A percentile compares a stretch with the other conserved stretches of the same genome.
phyloP scores from a whole-genome alignment of 2,329 filamentous ascomycete genomes.

The Fusarium incarnatum region DNA sequence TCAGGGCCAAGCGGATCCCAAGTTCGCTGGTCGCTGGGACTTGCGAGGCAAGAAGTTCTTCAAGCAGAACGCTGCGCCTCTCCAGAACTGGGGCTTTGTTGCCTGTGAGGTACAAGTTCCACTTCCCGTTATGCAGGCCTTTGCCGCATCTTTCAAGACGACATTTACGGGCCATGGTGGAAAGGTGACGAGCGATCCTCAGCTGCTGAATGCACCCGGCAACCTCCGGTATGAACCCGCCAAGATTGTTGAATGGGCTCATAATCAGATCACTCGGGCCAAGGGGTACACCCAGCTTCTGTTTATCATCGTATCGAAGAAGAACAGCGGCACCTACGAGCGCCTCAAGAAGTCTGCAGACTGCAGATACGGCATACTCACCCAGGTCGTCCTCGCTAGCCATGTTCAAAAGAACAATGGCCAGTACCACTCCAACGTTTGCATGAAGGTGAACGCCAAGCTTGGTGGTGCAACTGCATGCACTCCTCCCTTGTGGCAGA shows the following conservation, averaged over 20 bases:
- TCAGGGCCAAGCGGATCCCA: slow-evolving; percentile 68
- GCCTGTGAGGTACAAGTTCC: slow-evolving; percentile 68
- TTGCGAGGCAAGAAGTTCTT: slow-evolving; percentile 83
- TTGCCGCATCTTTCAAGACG: slow-evolving; percentile 57
- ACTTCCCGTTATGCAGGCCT: slow-evolving; percentile 50
- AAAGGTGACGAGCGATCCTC: slow-evolving; percentile 51
- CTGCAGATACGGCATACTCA: slow-evolving; percentile 83
- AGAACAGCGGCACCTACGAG: slow-evolving; percentile 79
- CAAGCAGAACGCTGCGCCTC: slow-evolving; percentile 67
- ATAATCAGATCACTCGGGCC: slow-evolving; percentile 65
- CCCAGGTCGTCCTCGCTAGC: slow-evolving; percentile 80
- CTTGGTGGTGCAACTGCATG: slow-evolving; percentile 82
- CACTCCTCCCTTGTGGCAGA: slow-evolving; percentile 52
- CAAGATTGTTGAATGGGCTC: slow-evolving; percentile 60
- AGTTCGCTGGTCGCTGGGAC: slow-evolving; percentile 84
- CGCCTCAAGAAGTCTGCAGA: slow-evolving; percentile 91
- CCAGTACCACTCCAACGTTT: slow-evolving; percentile 93
- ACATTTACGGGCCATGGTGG: slow-evolving; percentile 65
- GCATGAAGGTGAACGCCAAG: slow-evolving; percentile 98
- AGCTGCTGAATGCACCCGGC: slow-evolving; percentile 51
- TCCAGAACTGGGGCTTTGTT: slow-evolving; percentile 82
- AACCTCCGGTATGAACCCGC: slow-evolving; percentile 57
- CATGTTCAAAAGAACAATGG: slow-evolving; percentile 77
- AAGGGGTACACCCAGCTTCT: slow-evolving; percentile 76
- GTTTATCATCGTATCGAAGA: slow-evolving; percentile 80